Evolutionary conservation across 371 early-diverging fungal species (phyloP).

Genomic region (Choanephora cucurbitarum): DNA sequence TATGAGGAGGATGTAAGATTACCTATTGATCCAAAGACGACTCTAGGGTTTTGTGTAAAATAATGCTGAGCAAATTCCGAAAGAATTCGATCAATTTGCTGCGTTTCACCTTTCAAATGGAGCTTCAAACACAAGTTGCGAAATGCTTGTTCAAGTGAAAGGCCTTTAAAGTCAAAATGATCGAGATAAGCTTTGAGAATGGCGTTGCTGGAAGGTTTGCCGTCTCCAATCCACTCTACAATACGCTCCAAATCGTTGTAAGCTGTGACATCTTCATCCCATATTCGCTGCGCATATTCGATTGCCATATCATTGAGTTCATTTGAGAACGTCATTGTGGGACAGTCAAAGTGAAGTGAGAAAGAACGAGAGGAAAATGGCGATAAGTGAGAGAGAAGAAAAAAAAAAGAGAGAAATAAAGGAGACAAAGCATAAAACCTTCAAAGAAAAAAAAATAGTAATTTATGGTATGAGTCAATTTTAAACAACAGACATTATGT

Average conservation of each 20-base stretch:
- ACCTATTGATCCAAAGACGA: conserved; percentile 38
- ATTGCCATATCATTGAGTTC: conserved; percentile 2
- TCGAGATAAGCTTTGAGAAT: conserved; percentile 70
- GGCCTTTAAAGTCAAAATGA: conserved; percentile 65
- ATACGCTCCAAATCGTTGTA: conserved; percentile 30
- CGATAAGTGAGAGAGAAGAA: not conserved
- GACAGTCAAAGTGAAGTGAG: not conserved
- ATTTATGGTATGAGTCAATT: too few relatives aligned
- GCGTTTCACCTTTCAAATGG: conserved; percentile 81
- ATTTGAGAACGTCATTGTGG: conserved; percentile 1
- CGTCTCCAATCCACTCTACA: conserved; percentile 47
- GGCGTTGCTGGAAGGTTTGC: conserved; percentile 50
- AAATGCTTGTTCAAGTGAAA: conserved; percentile 76
- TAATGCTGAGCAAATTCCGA: conserved; percentile 69
- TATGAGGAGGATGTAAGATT: too few relatives aligned
- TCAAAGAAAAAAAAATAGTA: too few relatives aligned
- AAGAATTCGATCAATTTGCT: conserved; percentile 81
- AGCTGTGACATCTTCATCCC: conserved; percentile 45
- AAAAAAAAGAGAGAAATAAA: too few relatives aligned
- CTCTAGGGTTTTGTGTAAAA: conserved; percentile 71
- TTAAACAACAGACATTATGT: not conserved
- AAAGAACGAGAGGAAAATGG: not conserved
- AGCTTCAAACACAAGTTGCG: conserved; percentile 70
- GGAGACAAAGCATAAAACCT: too few relatives aligned
- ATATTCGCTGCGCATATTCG: conserved; percentile 37